Conservation (phyloP, 2,329 filamentous ascomycete genomes). For the Colletotrichum noveboracense region DNA sequence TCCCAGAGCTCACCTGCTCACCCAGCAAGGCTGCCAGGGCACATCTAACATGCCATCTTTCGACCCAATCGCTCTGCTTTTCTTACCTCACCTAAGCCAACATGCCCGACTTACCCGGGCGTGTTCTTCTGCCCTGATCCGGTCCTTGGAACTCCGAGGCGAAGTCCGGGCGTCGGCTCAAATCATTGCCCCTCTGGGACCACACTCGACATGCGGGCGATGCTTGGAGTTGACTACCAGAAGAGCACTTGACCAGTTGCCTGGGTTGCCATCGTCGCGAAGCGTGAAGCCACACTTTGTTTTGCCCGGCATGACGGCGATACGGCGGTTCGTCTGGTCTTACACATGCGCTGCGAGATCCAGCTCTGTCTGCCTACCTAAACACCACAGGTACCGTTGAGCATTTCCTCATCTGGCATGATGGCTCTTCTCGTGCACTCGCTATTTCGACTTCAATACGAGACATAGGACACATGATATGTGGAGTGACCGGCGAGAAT, state of each 20-base stretch:
- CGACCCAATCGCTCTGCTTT: not conserved
- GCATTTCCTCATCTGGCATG: not conserved
- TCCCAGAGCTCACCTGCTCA: not conserved
- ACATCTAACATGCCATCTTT: not conserved
- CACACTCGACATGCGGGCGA: not conserved
- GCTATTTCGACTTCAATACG: not conserved
- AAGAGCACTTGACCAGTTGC: not conserved
- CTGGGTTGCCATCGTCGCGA: not conserved
- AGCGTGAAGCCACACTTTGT: not conserved
- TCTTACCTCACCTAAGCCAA: not conserved
- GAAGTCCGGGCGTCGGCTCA: not conserved
- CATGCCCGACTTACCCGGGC: not conserved
- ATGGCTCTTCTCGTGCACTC: not conserved
- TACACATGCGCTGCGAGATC: not conserved
- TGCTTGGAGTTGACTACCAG: not conserved
- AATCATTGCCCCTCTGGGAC: not conserved
- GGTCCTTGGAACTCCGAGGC: slow-evolving; percentile 5
- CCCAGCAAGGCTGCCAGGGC: not conserved
- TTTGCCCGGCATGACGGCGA: not conserved
- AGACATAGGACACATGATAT: not conserved
- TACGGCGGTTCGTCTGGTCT: not conserved
- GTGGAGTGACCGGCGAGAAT: no score
- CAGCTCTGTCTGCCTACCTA: not conserved
- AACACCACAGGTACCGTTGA: not conserved
- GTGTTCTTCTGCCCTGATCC: not conserved